phyloP scores from a whole-genome alignment of 176 grass and related monocot genomes.

The Triticum timopheevii region DNA sequence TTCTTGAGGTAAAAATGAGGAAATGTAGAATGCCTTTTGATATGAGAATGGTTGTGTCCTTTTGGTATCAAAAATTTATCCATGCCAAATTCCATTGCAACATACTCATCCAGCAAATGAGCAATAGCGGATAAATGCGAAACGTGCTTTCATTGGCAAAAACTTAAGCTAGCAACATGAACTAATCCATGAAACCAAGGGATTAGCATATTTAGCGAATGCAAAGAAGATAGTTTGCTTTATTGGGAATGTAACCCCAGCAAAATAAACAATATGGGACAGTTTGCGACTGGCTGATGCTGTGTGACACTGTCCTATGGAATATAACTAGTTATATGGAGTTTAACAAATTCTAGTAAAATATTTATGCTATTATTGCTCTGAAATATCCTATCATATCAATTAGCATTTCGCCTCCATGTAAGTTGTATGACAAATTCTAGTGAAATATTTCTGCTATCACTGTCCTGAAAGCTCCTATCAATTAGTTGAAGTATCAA shows the following conservation, averaged over 20 bases:
- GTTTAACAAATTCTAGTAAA: constrained; percentile 21
- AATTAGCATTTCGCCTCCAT: not conserved
- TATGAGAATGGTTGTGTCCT: not conserved
- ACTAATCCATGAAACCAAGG: not conserved
- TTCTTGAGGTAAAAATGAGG: constrained; percentile 11
- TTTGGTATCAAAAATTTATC: not conserved
- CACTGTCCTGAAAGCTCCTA: not conserved
- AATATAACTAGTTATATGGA: constrained; percentile 7
- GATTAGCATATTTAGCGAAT: not conserved
- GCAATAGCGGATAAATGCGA: not conserved
- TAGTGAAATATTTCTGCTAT: not conserved
- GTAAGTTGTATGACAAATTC: constrained; percentile 6
- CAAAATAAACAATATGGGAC: not conserved
- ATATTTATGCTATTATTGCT: not conserved
- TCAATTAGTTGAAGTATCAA: not conserved
- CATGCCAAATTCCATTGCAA: not conserved
- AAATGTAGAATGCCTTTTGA: not conserved
- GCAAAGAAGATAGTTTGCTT: not conserved
- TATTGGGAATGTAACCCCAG: constrained; percentile 1
- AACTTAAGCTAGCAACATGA: not conserved
- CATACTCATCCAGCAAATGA: not conserved
- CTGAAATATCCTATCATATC: not conserved
- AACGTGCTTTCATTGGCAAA: not conserved
- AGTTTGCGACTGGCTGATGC: not conserved
- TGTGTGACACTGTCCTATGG: not conserved